A percentile compares a stretch with the other conserved stretches of the same genome.
Conservation (phyloP, 1,139 yeast genomes). For the Diutina mesorugosa region DNA sequence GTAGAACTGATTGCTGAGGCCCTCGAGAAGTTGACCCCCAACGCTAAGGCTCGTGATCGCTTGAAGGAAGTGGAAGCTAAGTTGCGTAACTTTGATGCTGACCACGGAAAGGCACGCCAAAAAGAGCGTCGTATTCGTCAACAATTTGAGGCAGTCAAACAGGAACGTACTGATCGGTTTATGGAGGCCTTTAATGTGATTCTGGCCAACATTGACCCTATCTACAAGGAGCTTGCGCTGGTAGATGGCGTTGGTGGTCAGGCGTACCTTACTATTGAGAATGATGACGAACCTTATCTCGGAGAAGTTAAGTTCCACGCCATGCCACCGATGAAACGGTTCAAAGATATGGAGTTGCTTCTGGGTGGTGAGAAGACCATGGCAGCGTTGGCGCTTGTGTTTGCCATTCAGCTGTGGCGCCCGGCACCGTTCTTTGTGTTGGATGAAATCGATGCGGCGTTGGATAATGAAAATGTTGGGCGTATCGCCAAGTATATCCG, state of each 20-base stretch:
- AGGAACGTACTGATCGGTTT: conserved; percentile 47
- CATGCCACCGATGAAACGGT: conserved; percentile 93
- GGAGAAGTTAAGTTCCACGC: conserved; percentile 86
- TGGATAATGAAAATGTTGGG: conserved; percentile 80
- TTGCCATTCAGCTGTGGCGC: conserved; percentile 81
- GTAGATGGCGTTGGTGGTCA: conserved; percentile 81
- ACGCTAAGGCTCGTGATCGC: conserved; percentile 69
- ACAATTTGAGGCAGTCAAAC: conserved; percentile 48
- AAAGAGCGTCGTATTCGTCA: conserved; percentile 44
- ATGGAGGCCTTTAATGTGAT: conserved; percentile 69
- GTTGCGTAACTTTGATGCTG: conserved; percentile 49
- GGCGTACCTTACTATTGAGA: conserved; percentile 78
- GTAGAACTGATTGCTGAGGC: conserved; percentile 24
- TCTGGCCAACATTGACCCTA: conserved; percentile 54
- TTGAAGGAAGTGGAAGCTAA: conserved; percentile 55
- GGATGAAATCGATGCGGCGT: conserved; percentile 96
- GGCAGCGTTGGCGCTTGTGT: conserved; percentile 86
- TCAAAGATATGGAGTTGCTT: conserved; percentile 81
- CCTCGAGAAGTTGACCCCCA: conserved; percentile 60
- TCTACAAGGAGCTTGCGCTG: conserved; percentile 81
- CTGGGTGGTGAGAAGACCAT: conserved; percentile 97
- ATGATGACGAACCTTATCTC: conserved; percentile 78
- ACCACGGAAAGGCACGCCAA: conserved; percentile 50
- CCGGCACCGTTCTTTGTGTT: conserved; percentile 94
- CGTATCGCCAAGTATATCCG: conserved; percentile 76